phyloP scores from a whole-genome alignment of 495 filamentous ascomycete species.

The Podospora tetraspora region DNA sequence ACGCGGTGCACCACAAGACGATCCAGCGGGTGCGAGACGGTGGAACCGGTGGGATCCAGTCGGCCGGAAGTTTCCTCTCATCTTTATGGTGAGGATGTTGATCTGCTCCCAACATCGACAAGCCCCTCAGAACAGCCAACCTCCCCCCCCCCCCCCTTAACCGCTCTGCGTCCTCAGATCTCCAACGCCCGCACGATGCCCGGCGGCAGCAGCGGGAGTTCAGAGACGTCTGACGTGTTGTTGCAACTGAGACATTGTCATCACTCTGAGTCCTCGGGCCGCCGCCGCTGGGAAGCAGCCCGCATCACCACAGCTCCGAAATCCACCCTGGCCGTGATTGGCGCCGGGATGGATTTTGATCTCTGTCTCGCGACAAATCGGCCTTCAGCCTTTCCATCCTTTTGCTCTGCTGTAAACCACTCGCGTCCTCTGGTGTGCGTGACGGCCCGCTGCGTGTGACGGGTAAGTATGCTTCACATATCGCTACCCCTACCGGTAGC shows the following conservation, averaged over 20 bases:
- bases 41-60: not conserved
- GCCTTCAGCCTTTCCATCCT: not conserved
- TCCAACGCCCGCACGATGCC: not conserved
- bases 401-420: not conserved
- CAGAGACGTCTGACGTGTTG: not conserved
- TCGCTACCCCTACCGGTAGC: not conserved
- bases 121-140: too few relatives aligned
- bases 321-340: not conserved
- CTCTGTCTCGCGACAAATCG: not conserved
- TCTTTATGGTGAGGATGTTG: not conserved
- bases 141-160: not conserved
- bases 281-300: not conserved
- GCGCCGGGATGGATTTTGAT: not conserved
- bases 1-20: not conserved
- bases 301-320: not conserved
- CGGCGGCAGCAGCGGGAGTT: not conserved
- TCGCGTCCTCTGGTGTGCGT: not conserved
- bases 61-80: too few relatives aligned
- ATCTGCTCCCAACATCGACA: not conserved
- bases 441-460: not conserved
- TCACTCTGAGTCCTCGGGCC: not conserved
- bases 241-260: not conserved
- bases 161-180: not conserved
- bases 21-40: not conserved
- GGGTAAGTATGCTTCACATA: not conserved